These are phyloP conservation scores for Silene latifolia DNA, from an alignment of 148 eudicot species.

Conservation along the genomic window DNA sequence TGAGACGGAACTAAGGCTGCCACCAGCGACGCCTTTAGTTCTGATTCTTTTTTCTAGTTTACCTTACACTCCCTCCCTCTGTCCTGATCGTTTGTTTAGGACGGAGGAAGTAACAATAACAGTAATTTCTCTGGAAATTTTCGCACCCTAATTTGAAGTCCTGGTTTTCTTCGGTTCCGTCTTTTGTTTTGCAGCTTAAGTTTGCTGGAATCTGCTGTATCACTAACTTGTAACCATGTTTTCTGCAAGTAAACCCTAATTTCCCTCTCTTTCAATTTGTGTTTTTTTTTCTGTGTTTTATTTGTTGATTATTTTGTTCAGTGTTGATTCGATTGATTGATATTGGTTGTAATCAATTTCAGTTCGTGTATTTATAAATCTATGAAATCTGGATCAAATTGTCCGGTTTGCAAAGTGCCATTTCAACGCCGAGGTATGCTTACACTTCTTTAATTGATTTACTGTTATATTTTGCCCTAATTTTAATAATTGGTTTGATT, in stretches of 20 bases:
- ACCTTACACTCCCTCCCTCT: neutral
- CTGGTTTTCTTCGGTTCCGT: neutral
- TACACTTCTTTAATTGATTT: neutral
- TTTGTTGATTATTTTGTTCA: neutral
- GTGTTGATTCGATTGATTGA: neutral
- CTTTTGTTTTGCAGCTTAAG: slow-evolving; percentile 55
- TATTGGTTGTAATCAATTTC: slow-evolving; percentile 12
- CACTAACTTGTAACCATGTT: slow-evolving; percentile 85
- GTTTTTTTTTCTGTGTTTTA: neutral
- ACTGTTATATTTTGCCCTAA: too few species aligned
- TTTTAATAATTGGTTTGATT: neutral
- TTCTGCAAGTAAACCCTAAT: slow-evolving; percentile 67
- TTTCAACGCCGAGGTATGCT: slow-evolving; percentile 60
- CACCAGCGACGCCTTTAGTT: too few species aligned
- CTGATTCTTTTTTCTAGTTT: too few species aligned
- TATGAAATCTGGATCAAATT: slow-evolving; percentile 68
- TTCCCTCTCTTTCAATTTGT: neutral
- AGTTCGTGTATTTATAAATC: slow-evolving; percentile 75
- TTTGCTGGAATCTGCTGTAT: slow-evolving; percentile 59
- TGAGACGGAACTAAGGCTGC: too few species aligned
- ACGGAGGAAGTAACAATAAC: too few species aligned
- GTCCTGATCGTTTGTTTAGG: neutral
- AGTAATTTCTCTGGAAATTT: too few species aligned
- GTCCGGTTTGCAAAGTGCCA: slow-evolving; percentile 94
- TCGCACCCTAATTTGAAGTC: too few species aligned